Percentiles rank a stretch among this genome's conserved stretches.
These are phyloP conservation scores for Sphagnum tenellum DNA, from an alignment of 225 moss, liverwort and hornwort species.

Conservation along the genomic window DNA sequence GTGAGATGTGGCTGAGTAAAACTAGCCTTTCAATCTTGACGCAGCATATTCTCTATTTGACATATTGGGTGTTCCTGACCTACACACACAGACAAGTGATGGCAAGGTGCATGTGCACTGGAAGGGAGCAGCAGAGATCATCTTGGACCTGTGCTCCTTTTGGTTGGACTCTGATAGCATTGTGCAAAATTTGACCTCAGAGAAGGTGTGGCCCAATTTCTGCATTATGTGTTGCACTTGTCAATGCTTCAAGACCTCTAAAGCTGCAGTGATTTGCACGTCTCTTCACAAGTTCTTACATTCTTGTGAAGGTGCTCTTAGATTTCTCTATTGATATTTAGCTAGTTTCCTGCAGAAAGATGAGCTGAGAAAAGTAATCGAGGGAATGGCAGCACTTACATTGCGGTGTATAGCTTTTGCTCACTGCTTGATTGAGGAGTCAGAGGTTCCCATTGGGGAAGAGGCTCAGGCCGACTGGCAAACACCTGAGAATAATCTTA, in stretches of 20 bases:
- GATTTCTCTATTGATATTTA: too few species aligned
- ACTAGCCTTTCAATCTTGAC: too few species aligned
- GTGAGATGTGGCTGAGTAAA: neutral
- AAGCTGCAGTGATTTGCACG: too few species aligned
- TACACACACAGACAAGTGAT: conserved; percentile 3
- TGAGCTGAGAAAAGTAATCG: conserved; percentile 50
- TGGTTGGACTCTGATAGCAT: conserved; percentile 48
- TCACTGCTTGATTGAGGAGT: conserved; percentile 29
- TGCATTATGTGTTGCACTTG: too few species aligned
- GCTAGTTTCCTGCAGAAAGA: too few species aligned
- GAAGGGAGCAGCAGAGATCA: conserved; percentile 97
- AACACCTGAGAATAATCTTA: conserved; percentile 45
- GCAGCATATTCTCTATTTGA: too few species aligned
- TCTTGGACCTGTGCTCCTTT: conserved; percentile 40
- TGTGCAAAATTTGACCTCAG: conserved; percentile 22
- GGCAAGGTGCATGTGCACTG: conserved; percentile 52
- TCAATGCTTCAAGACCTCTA: too few species aligned
- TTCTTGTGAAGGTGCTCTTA: too few species aligned
- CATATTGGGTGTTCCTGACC: too few species aligned
- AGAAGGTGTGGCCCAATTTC: conserved; percentile 18
- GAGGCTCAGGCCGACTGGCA: conserved; percentile 56
- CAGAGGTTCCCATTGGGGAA: conserved; percentile 27
- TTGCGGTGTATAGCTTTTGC: conserved; percentile 93
- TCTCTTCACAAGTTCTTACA: too few species aligned
- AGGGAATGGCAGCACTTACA: conserved; percentile 84